Evolutionary conservation across 2,329 filamentous ascomycete genomes (phyloP), one percentile per base, ranked within the genome.

Genomic region (Botrytis tulipae): DNA sequence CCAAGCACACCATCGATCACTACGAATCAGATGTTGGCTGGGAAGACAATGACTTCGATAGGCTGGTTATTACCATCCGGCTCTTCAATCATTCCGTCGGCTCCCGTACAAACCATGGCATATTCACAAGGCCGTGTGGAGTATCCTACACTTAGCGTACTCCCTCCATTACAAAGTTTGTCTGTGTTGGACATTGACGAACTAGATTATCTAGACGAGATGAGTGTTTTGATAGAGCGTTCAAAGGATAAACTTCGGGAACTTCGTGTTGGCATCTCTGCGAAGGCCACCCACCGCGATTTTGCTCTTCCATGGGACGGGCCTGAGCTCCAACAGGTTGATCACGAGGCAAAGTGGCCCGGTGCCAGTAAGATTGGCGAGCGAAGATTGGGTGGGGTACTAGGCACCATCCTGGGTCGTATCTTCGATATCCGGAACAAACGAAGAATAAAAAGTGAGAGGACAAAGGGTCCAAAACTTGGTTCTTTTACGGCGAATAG

Each of bases 171-270:
- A 70, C 92, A 90, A 81, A 93, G 91, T 77, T 82, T 96, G 74
- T 92, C 88, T 69, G 93, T 95, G 1, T 84, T 96, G 60, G 92
- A 96, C 77, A 92, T 96, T 74, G 93, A 96, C 78, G 92, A 95
- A 80, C 83, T 93, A n/a, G 87, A 91, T 42, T 96, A 96, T 80
- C 83, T 95, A 54, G 93, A 95, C 79, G 93, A 96, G 82, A 92
- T 96, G 88, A 91, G 91, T 71, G 85, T 93, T 60, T 85, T 96
- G 20, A 89, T 96, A 74, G 91, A 91, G 74, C 88, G 90, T 37
- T 95, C 93, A 20, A 85, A 89, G 74, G 85, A 87, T 75, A 86
- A 86, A 60, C 83, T 96, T 25, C 87, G 88, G 44, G 93, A 95
- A 81, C 85, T 97, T 48, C 87, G 92, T 61, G 87, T 96, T 8